Percentiles rank a stretch among this genome's conserved stretches.
Evolutionary conservation across 768 basidiomycete genomes (phyloP).

Genomic region (Dictyophora rubrovolvata): DNA sequence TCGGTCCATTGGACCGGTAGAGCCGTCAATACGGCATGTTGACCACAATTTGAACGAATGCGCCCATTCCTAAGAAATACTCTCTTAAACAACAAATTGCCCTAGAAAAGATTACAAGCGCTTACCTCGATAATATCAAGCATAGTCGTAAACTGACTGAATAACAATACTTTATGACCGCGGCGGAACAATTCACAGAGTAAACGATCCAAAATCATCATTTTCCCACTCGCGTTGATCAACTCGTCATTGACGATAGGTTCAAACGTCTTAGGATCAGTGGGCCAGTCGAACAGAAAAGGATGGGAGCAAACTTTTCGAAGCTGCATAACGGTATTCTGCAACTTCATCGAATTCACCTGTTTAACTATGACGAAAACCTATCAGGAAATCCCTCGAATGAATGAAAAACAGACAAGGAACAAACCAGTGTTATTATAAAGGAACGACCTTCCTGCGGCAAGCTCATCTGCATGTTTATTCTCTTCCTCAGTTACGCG

Average conservation of each 20-base stretch:
- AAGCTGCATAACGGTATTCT: conserved; percentile 94
- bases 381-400: neutral
- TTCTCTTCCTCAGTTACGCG: conserved; percentile 20
- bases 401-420: neutral
- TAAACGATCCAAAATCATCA: conserved; percentile 89
- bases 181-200: conserved; percentile 71
- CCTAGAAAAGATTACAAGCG: conserved; percentile 7
- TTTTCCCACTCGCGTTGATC: conserved; percentile 86
- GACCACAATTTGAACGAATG: conserved; percentile 69
- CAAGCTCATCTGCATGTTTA: conserved; percentile 35
- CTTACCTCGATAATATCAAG: conserved; percentile 85
- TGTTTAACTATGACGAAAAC: conserved; percentile 48
- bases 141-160: conserved; percentile 95
- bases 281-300: conserved; percentile 79
- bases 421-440: conserved; percentile 49
- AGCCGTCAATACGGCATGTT: conserved; percentile 89
- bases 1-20: conserved; percentile 70
- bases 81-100: neutral
- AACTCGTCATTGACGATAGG: conserved; percentile 68
- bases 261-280: conserved; percentile 48
- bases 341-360: conserved; percentile 86
- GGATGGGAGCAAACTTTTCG: conserved; percentile 96
- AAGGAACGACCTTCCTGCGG: conserved; percentile 47
- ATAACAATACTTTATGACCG: conserved; percentile 77
- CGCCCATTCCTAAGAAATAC: conserved; percentile 68